Base-by-base conservation (phyloP, 208 protist genomes). In the Trichomonas vaginalis region DNA sequence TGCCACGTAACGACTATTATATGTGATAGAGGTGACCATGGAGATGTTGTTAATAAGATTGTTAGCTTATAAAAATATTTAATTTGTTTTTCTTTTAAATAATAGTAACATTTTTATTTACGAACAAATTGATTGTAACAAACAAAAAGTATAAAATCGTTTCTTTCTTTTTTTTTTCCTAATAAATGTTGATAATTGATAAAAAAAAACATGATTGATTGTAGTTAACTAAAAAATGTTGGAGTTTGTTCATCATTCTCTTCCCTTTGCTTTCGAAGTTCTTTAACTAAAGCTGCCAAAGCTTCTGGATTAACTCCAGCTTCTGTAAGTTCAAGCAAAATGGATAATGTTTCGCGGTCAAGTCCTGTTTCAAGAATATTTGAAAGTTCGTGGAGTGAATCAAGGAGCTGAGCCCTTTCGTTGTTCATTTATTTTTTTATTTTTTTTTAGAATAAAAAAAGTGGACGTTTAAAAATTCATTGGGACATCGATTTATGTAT, bases 281-380 rank as follows among this genome's bases (percentile, higher is more conserved):
- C 97, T 80, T 70, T 97, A n/a, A 97, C 61, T 47, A 96, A 95
- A 14, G 82, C 90, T n/a, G 97, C 96, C 37, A 97, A 96, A 4
- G 97, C 97, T 83, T 97, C 97, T n/a, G 97, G 97, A 80, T 97
- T 97, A 4, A 97, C 96, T 32, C 97, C 97, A 27, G 51, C 39
- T 62, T 97, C 97, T 90, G 96, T 97, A 23, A 97, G 95, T 35
- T 51, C 95, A 0, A 97, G 87, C 8, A 97, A 27, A 42, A 97
- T 88, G 32, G 96, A 95, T 2, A 97, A 46, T 40, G 95, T 95
- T 82, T 97, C 96, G 21, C 96, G 49, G 45, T 96, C 96, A 2
- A 97, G 96, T n/a, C 97, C 97, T 35, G 96, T 97, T 95, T 97
- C 96, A 14, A 97, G 79, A 42, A 97, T 88, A 17, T 86, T 45